phyloP scores from a whole-genome alignment of 169 alveolate genomes.

The Besnoitia besnoiti region DNA sequence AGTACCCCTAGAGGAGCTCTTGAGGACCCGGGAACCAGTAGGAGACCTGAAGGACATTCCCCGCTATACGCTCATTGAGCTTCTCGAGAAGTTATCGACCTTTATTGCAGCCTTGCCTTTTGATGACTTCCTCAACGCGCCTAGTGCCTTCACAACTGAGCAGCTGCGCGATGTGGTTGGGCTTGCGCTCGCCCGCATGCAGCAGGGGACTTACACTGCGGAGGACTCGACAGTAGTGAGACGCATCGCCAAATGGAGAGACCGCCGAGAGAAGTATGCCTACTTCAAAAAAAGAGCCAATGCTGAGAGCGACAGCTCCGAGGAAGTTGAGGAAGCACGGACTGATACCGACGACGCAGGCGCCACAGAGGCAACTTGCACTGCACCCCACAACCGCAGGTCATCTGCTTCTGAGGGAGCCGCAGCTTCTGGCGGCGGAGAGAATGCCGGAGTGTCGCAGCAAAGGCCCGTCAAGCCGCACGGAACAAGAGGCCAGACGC shows the following conservation, averaged over 20 bases:
- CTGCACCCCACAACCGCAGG: neutral
- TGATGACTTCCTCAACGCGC: conserved; percentile 34
- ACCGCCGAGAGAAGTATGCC: neutral
- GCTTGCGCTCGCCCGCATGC: conserved; percentile 29
- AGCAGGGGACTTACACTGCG: conserved; percentile 26
- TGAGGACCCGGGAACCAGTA: neutral
- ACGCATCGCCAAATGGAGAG: neutral
- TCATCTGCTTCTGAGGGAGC: no score
- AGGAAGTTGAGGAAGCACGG: neutral
- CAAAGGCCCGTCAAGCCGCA: neutral
- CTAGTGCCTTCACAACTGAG: conserved; percentile 3
- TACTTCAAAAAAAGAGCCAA: neutral
- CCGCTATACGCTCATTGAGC: neutral
- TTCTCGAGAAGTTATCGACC: neutral
- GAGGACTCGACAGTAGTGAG: neutral
- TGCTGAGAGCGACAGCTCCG: neutral
- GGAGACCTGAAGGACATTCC: neutral
- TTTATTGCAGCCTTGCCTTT: neutral
- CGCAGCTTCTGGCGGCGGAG: no score
- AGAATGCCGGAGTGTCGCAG: no score
- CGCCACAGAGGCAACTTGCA: neutral
- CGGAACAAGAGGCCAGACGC: neutral
- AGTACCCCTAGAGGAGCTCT: neutral
- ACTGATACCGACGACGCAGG: neutral
- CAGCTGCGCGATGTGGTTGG: conserved; percentile 26